Conservation (phyloP, 768 basidiomycete species). For the Inosperma sp. region DNA sequence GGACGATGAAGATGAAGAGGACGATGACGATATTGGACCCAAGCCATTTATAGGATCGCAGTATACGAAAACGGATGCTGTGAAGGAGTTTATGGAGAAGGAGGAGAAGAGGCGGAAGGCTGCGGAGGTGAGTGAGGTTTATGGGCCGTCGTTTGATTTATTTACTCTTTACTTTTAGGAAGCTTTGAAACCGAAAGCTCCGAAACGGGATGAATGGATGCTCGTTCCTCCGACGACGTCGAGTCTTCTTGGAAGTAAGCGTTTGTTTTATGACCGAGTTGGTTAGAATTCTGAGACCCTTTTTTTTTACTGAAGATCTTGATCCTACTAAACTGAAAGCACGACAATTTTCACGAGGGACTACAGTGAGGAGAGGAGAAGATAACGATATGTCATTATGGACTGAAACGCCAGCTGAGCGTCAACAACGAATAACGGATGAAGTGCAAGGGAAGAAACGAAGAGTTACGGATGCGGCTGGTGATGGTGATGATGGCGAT, state of each 20-base stretch:
- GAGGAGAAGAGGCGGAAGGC: constrained; percentile 75
- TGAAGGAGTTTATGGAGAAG: constrained; percentile 77
- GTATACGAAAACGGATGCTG: constrained; percentile 53
- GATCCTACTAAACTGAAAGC: constrained; percentile 82
- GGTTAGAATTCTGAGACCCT: not conserved
- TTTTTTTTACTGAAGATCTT: constrained; percentile 47
- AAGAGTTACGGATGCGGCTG: constrained; percentile 59
- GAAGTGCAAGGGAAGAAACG: constrained; percentile 91
- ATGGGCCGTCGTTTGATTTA: not conserved
- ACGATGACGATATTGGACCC: constrained; percentile 83
- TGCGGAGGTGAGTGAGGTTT: constrained; percentile 46
- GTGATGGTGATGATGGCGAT: constrained; percentile 37
- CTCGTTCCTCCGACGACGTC: constrained; percentile 84
- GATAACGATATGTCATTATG: constrained; percentile 68
- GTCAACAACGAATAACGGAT: constrained; percentile 86
- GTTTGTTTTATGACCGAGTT: not conserved
- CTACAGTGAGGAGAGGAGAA: constrained; percentile 39
- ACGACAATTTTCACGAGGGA: constrained; percentile 68
- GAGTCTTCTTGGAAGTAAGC: constrained; percentile 73
- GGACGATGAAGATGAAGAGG: constrained; percentile 38
- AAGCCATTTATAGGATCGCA: constrained; percentile 56
- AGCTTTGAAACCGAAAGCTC: constrained; percentile 69
- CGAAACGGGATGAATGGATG: constrained; percentile 97
- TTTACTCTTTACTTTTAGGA: constrained; percentile 40
- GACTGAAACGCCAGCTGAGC: constrained; percentile 96